Evolutionary conservation across 495 filamentous ascomycete genomes (phyloP).

Genomic region (Penicillium bovifimosum): DNA sequence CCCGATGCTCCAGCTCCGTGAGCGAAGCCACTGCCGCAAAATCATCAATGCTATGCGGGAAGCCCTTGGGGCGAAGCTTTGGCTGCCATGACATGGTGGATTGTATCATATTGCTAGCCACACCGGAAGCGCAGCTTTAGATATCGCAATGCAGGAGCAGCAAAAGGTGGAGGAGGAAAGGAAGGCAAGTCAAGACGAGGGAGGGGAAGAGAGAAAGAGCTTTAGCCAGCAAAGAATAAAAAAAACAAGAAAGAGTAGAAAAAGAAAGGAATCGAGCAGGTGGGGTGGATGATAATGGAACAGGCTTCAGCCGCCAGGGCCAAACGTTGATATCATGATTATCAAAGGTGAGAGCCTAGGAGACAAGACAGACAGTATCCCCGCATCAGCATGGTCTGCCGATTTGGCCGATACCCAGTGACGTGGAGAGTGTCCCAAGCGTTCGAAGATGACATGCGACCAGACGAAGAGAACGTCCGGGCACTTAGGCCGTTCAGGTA

Average conservation of each 20-base stretch:
- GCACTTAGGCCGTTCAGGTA: neutral
- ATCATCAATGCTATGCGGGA: conserved; percentile 36
- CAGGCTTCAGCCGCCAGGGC: conserved; percentile 14
- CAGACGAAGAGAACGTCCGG: neutral
- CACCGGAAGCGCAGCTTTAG: neutral
- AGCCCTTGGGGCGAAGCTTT: conserved; percentile 42
- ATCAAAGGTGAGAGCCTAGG: neutral
- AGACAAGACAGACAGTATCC: neutral
- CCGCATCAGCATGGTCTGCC: neutral
- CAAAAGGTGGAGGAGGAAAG: neutral
- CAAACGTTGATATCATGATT: conserved; percentile 16
- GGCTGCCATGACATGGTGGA: conserved; percentile 39
- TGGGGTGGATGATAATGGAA: conserved; percentile 23
- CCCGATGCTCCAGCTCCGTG: conserved; percentile 30
- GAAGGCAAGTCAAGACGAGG: conserved; percentile 3
- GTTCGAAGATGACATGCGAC: neutral
- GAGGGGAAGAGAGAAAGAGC: conserved; percentile 6
- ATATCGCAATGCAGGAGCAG: conserved; percentile 3
- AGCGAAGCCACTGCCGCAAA: conserved; percentile 29
- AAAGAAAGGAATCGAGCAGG: conserved; percentile 17
- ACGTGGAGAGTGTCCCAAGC: conserved; percentile 4
- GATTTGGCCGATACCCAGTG: neutral
- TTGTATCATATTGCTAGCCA: conserved; percentile 4
- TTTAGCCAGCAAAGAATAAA: conserved; percentile 12
- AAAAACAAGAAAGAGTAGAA: conserved; percentile 14